Evolutionary conservation across 768 basidiomycete genomes (phyloP).

Genomic region (Lactarius tabidus): DNA sequence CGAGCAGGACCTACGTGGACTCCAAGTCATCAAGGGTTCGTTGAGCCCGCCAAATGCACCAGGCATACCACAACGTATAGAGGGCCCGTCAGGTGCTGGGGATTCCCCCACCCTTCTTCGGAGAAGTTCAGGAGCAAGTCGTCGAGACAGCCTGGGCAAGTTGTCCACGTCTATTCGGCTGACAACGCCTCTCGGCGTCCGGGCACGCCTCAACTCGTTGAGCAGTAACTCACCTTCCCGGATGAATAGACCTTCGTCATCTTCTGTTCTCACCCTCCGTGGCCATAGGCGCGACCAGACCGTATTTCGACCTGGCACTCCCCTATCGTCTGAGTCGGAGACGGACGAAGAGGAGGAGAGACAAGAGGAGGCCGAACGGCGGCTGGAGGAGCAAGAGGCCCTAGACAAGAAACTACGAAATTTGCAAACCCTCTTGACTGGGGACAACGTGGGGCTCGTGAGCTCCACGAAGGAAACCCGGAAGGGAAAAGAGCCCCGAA

Average conservation of each 20-base stretch:
- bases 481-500: slow-evolving; percentile 18
- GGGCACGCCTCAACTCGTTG: slow-evolving; percentile 68
- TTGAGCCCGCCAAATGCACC: slow-evolving; percentile 46
- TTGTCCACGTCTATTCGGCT: slow-evolving; percentile 44
- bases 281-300: slow-evolving; percentile 23
- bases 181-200: slow-evolving; percentile 56
- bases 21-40: slow-evolving; percentile 66
- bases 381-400: slow-evolving; percentile 62
- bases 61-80: slow-evolving; percentile 29
- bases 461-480: slow-evolving; percentile 29
- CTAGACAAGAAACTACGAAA: slow-evolving; percentile 64
- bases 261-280: slow-evolving; percentile 66
- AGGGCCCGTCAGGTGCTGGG: slow-evolving; percentile 11
- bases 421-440: slow-evolving; percentile 68
- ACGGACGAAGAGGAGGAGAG: slow-evolving; percentile 51
- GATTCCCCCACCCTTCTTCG: slow-evolving; percentile 22
- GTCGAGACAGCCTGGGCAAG: slow-evolving; percentile 27
- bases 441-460: slow-evolving; percentile 68
- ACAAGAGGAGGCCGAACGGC: slow-evolving; percentile 68
- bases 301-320: slow-evolving; percentile 18
- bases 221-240: slow-evolving; percentile 47
- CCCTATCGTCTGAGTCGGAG: slow-evolving; percentile 32
- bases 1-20: slow-evolving; percentile 77
- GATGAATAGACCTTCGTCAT: slow-evolving; percentile 51
- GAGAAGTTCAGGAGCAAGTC: slow-evolving; percentile 20